These are phyloP conservation scores for Cicer judaicum DNA, from an alignment of 306 rosid genomes.

Conservation along the genomic window DNA sequence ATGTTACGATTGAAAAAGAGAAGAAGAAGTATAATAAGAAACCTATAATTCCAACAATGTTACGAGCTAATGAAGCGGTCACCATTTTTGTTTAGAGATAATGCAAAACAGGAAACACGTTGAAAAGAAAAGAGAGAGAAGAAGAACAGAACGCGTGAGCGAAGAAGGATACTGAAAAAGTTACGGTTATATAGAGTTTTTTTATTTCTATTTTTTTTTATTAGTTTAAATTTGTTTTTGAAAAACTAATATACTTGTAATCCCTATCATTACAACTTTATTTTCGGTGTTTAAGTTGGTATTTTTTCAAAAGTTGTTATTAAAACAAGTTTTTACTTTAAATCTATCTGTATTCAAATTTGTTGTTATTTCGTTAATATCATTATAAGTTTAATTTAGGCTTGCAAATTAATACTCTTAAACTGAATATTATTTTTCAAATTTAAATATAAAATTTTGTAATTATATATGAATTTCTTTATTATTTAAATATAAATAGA, in stretches of 20 bases:
- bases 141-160: slow-evolving; percentile 1
- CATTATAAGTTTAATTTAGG: no score
- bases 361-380: no score
- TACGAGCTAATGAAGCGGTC: slow-evolving; percentile 37
- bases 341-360: no score
- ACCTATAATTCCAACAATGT: slow-evolving; percentile 52
- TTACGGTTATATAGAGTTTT: not conserved
- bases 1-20: not conserved
- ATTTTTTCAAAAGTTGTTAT: no score
- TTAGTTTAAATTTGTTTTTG: not conserved
- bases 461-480: no score
- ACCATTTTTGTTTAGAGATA: slow-evolving; percentile 46
- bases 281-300: no score
- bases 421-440: no score
- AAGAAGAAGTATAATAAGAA: not conserved
- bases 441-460: no score
- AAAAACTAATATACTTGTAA: not conserved
- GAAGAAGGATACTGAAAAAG: not conserved
- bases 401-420: no score
- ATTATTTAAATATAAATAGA: no score
- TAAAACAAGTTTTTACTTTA: no score
- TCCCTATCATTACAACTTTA: no score
- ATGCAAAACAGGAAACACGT: not conserved
- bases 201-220: not conserved
- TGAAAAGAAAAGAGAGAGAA: not conserved